phyloP scores from a whole-genome alignment of 805 yeast genomes.

The Scheffersomyces lignosus region DNA sequence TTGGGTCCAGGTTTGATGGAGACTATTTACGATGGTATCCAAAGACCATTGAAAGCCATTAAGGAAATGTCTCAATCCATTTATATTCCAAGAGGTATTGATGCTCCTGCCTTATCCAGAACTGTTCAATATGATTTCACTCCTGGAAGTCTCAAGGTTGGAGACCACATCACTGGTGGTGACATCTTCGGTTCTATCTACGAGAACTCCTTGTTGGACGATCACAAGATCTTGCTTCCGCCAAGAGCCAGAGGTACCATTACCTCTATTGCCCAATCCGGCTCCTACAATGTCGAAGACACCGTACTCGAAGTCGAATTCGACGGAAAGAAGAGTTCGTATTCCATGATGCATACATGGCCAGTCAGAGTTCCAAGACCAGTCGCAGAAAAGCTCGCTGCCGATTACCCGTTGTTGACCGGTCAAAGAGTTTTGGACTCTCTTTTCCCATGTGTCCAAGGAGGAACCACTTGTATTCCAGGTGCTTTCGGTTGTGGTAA shows the following conservation, averaged over 20 bases:
- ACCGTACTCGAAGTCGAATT: conserved; percentile 91
- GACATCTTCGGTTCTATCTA: conserved; percentile 92
- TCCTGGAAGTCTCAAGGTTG: conserved; percentile 78
- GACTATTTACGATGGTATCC: conserved; percentile 98
- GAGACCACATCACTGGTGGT: conserved; percentile 98
- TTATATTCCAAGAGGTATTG: conserved; percentile 98
- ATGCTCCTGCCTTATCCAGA: conserved; percentile 93
- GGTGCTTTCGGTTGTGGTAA: conserved; percentile 99
- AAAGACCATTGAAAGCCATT: conserved; percentile 95
- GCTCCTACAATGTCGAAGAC: conserved; percentile 89
- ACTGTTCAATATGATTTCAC: conserved; percentile 78
- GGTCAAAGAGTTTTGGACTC: conserved; percentile 99
- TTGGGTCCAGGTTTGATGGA: conserved; percentile 99
- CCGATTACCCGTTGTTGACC: conserved; percentile 92
- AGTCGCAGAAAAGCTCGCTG: conserved; percentile 88
- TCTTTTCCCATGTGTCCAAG: conserved; percentile 98
- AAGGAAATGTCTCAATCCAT: conserved; percentile 85
- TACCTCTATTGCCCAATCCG: conserved; percentile 83
- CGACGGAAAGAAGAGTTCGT: conserved; percentile 76
- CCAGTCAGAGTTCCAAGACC: conserved; percentile 99
- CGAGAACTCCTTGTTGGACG: conserved; percentile 89
- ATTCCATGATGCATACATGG: conserved; percentile 98
- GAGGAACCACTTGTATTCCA: conserved; percentile 99
- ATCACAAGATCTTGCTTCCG: conserved; percentile 93
- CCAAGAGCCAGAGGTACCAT: conserved; percentile 99